phyloP scores from a whole-genome alignment of 768 basidiomycete species.

The Dacryopinax spathularia region DNA sequence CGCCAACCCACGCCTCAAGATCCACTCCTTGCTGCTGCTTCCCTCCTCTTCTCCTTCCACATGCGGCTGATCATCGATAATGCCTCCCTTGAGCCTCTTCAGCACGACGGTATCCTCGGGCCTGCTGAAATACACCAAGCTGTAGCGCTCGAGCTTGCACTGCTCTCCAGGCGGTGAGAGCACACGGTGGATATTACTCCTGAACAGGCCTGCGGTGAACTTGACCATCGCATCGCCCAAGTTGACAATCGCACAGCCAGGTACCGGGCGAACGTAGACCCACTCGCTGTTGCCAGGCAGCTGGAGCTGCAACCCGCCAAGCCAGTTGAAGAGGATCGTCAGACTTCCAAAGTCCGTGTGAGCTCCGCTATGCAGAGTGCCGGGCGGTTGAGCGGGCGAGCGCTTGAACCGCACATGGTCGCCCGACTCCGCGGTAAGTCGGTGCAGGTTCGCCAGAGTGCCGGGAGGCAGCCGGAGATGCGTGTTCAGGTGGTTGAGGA shows the following conservation, averaged over 20 bases:
- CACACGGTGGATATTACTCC: constrained; percentile 53
- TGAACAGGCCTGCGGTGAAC: constrained; percentile 49
- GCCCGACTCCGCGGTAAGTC: neutral
- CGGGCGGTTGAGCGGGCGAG: neutral
- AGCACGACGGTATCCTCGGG: constrained; percentile 41
- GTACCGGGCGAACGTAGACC: constrained; percentile 30
- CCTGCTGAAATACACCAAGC: constrained; percentile 53
- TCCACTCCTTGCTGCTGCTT: neutral
- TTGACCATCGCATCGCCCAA: constrained; percentile 47
- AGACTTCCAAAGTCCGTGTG: neutral
- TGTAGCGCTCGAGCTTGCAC: constrained; percentile 41
- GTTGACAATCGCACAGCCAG: constrained; percentile 45
- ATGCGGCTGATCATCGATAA: neutral
- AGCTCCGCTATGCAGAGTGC: neutral
- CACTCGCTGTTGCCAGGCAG: neutral
- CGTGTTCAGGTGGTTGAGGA: neutral
- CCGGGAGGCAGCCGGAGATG: neutral
- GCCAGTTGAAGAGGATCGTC: neutral
- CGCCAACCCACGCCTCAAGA: neutral
- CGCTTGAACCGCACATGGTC: neutral
- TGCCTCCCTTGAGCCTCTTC: constrained; percentile 27
- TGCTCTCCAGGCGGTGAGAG: constrained; percentile 46
- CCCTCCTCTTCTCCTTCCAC: neutral
- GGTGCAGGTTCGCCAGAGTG: neutral
- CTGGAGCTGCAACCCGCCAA: neutral